phyloP scores from a whole-genome alignment of 2,329 filamentous ascomycete genomes.

The Aspergillus jensenii region DNA sequence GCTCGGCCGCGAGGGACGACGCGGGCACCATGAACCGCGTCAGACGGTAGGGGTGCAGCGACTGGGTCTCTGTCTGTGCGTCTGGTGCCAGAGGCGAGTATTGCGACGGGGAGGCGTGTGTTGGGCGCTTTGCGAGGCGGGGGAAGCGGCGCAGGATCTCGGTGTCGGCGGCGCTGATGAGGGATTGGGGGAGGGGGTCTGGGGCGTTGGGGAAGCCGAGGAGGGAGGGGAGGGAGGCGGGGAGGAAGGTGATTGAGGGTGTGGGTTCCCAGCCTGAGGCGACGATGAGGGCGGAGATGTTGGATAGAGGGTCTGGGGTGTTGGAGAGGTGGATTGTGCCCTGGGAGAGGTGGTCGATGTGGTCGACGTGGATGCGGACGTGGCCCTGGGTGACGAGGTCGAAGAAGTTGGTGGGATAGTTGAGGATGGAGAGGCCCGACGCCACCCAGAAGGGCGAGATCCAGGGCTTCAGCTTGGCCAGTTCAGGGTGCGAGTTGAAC shows the following conservation, averaged over 20 bases:
- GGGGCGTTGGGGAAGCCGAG: constrained; percentile 48
- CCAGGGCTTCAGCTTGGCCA: constrained; percentile 48
- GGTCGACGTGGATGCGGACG: constrained; percentile 57
- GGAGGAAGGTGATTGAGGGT: constrained; percentile 50
- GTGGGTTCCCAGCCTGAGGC: constrained; percentile 58
- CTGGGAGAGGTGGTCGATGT: constrained; percentile 51
- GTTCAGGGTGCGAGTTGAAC: constrained; percentile 47
- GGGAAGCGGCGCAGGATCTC: constrained; percentile 55
- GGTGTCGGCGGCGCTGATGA: constrained; percentile 46
- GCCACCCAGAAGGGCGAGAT: constrained; percentile 54
- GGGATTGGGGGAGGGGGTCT: constrained; percentile 35
- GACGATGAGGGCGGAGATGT: constrained; percentile 53
- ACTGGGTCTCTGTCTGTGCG: constrained; percentile 22
- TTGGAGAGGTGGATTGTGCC: constrained; percentile 48
- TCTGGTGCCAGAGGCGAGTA: constrained; percentile 32
- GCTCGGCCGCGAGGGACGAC: constrained; percentile 35
- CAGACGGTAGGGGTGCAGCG: constrained; percentile 47
- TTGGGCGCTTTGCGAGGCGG: constrained; percentile 43
- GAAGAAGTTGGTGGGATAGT: constrained; percentile 59
- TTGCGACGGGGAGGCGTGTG: constrained; percentile 30
- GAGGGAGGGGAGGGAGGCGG: constrained; percentile 41
- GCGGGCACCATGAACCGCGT: constrained; percentile 49
- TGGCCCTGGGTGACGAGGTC: constrained; percentile 54
- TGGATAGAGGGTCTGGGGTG: constrained; percentile 52
- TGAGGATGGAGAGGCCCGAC: constrained; percentile 59